Conservation (phyloP, 768 basidiomycete genomes). For the Leccinum broughii region DNA sequence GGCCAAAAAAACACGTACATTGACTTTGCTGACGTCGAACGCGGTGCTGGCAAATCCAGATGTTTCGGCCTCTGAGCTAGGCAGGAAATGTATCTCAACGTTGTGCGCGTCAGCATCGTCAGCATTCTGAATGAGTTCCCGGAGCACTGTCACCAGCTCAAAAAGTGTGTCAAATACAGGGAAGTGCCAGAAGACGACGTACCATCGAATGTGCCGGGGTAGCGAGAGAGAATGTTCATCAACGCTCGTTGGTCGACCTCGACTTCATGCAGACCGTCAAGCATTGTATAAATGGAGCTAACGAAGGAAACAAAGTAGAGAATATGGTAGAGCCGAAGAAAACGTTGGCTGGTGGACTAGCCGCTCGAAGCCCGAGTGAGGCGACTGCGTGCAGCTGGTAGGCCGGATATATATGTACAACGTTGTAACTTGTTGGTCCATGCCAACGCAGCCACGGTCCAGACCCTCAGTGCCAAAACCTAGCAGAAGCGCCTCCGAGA, state of each 20-base stretch:
- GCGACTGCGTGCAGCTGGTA: not conserved
- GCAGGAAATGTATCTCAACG: conserved; percentile 40
- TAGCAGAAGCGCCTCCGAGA: not conserved
- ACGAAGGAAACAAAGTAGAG: not conserved
- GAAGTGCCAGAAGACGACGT: not conserved
- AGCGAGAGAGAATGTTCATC: conserved; percentile 20
- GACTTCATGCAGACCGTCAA: conserved; percentile 8
- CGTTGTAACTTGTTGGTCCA: conserved; percentile 4
- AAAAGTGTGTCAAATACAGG: not conserved
- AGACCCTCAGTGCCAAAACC: not conserved
- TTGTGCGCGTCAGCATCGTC: conserved; percentile 45
- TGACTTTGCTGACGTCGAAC: not conserved
- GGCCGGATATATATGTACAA: not conserved
- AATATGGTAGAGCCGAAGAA: not conserved
- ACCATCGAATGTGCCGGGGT: conserved; percentile 18
- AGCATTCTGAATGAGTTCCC: conserved; percentile 59
- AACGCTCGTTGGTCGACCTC: conserved; percentile 19
- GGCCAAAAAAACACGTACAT: not conserved
- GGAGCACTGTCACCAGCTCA: conserved; percentile 36
- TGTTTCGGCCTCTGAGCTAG: conserved; percentile 14
- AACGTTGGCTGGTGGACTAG: not conserved
- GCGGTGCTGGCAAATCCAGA: not conserved
- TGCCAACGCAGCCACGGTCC: not conserved
- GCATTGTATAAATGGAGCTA: not conserved
- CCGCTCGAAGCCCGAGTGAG: conserved; percentile 1